phyloP scores from a whole-genome alignment of 352 stramenopile species.

The Phytophthora sp. region DNA sequence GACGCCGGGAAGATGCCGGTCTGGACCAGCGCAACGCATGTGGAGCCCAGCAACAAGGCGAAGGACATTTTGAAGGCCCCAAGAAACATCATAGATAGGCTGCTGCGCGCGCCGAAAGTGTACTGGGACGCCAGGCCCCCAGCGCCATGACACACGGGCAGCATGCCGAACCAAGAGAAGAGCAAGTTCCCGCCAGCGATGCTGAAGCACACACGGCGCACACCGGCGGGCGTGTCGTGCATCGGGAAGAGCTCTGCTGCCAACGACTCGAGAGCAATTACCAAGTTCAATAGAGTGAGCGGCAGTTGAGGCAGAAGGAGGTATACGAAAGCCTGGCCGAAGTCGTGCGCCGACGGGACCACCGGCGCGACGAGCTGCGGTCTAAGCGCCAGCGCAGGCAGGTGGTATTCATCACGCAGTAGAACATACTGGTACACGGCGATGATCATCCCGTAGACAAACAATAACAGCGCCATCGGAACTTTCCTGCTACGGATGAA shows the following conservation, averaged over 20 bases:
- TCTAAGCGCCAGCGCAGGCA: conserved; percentile 57
- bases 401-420: conserved; percentile 53
- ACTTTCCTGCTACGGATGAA: conserved; percentile 68
- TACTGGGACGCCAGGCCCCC: conserved; percentile 93
- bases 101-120: conserved; percentile 91
- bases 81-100: conserved; percentile 90
- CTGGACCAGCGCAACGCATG: conserved; percentile 62
- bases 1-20: conserved; percentile 63
- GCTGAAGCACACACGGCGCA: conserved; percentile 75
- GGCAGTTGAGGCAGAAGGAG: conserved; percentile 92
- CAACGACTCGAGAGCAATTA: conserved; percentile 92
- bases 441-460: conserved; percentile 74
- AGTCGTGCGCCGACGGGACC: conserved; percentile 60
- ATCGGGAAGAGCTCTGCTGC: conserved; percentile 90
- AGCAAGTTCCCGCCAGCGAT: conserved; percentile 84
- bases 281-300: conserved; percentile 92
- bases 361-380: conserved; percentile 67
- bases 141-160: conserved; percentile 94
- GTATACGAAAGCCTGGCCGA: conserved; percentile 81
- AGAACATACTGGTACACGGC: conserved; percentile 64
- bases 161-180: conserved; percentile 89
- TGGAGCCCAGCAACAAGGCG: conserved; percentile 88
- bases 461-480: conserved; percentile 68
- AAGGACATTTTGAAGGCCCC: conserved; percentile 90
- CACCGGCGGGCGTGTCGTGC: conserved; percentile 57